A percentile compares a stretch with the other conserved stretches of the same genome.
phyloP scores from a whole-genome alignment of 2,329 filamentous ascomycete genomes.

The Boeremia exigua region DNA sequence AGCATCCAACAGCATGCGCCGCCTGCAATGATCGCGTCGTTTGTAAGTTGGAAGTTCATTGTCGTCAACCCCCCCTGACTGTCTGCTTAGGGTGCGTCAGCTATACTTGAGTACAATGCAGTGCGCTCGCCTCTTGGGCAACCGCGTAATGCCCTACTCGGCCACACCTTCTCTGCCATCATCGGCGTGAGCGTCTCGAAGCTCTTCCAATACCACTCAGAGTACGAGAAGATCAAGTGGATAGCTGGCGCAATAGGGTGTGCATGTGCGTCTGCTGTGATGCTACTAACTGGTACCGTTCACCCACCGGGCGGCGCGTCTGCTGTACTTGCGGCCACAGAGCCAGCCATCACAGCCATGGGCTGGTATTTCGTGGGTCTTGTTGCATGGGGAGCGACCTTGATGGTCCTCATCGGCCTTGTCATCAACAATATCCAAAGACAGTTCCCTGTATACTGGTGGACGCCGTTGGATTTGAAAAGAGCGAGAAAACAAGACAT shows the following conservation, averaged over 20 bases:
- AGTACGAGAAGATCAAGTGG: slow-evolving; percentile 52
- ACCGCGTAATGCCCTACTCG: slow-evolving; percentile 54
- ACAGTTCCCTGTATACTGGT: slow-evolving; percentile 58
- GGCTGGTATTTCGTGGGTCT: slow-evolving; percentile 55
- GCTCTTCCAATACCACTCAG: slow-evolving; percentile 49
- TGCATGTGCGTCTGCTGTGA: slow-evolving; percentile 51
- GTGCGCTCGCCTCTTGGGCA: slow-evolving; percentile 56
- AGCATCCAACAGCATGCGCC: slow-evolving; percentile 48
- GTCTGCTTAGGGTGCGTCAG: slow-evolving; percentile 51
- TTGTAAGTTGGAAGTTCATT: slow-evolving; percentile 37
- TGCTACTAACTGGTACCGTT: slow-evolving; percentile 56
- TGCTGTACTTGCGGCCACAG: slow-evolving; percentile 53
- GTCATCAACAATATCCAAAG: slow-evolving; percentile 56
- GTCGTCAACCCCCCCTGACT: neutral
- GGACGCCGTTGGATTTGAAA: slow-evolving; percentile 51
- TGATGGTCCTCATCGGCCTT: slow-evolving; percentile 53
- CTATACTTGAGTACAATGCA: slow-evolving; percentile 56
- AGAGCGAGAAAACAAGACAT: slow-evolving; percentile 27
- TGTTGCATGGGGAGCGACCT: slow-evolving; percentile 49
- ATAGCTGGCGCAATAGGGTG: slow-evolving; percentile 54
- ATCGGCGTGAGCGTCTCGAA: slow-evolving; percentile 55
- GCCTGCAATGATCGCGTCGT: slow-evolving; percentile 53
- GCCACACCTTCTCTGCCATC: slow-evolving; percentile 54
- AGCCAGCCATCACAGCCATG: slow-evolving; percentile 49
- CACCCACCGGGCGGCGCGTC: slow-evolving; percentile 60